Conservation (phyloP, 106 monocot species). For the Dendrobium nobile region DNA sequence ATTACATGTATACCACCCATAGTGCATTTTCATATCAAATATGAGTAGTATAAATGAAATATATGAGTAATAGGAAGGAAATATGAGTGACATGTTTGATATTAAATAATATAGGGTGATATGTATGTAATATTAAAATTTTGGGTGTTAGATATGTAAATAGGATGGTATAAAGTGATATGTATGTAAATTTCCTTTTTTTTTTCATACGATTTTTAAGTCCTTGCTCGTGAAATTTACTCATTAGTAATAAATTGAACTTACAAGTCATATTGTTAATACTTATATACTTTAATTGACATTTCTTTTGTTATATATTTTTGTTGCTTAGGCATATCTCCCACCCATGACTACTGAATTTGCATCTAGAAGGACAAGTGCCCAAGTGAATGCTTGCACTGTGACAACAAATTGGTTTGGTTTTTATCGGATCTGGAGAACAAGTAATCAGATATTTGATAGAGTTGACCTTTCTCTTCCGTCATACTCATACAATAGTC, state of each 20-base stretch:
- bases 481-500: conserved; percentile 67
- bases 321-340: conserved; percentile 54
- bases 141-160: too few species aligned
- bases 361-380: conserved; percentile 40
- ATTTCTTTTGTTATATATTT: background rate
- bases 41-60: too few species aligned
- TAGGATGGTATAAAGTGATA: too few species aligned
- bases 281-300: background rate
- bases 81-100: too few species aligned
- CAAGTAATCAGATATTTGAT: conserved; percentile 70
- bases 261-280: background rate
- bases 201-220: background rate
- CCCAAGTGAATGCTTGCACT: conserved; percentile 58
- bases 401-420: conserved; percentile 95
- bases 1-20: too few species aligned
- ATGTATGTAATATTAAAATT: too few species aligned
- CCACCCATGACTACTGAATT: conserved; percentile 15
- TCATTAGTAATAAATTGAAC: background rate
- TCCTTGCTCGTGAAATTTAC: background rate
- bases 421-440: conserved; percentile 65
- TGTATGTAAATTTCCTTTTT: background rate
- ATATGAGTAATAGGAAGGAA: too few species aligned
- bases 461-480: conserved; percentile 73
- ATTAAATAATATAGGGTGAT: too few species aligned
- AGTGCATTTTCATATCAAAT: too few species aligned